Percentiles rank a stretch among this genome's conserved stretches.
Evolutionary conservation across 805 yeast species (phyloP).

Genomic region (Yamadazyma laniorum): DNA sequence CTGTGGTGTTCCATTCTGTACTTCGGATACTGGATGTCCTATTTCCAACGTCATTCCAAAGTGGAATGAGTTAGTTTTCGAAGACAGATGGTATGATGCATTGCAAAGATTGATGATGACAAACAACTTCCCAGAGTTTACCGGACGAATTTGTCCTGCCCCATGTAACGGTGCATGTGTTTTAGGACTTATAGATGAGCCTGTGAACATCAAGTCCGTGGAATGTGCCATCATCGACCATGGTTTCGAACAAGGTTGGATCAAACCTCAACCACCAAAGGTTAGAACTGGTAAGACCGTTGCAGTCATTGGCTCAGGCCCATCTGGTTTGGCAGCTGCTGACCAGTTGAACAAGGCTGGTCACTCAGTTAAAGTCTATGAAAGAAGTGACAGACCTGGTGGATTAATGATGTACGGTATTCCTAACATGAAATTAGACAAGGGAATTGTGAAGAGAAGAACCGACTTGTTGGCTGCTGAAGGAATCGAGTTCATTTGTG

Average conservation of each 20-base stretch:
- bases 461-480: constrained; percentile 86
- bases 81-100: constrained; percentile 93
- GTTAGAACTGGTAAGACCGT: constrained; percentile 80
- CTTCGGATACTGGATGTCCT: constrained; percentile 97
- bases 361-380: constrained; percentile 86
- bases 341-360: constrained; percentile 97
- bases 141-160: constrained; percentile 98
- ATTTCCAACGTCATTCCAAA: constrained; percentile 95
- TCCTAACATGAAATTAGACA: constrained; percentile 98
- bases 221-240: constrained; percentile 96
- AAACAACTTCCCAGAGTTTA: constrained; percentile 97
- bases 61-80: constrained; percentile 95
- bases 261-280: constrained; percentile 76
- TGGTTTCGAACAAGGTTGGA: constrained; percentile 97
- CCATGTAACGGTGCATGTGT: constrained; percentile 98
- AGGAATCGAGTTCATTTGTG: constrained; percentile 77
- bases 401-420: constrained; percentile 98
- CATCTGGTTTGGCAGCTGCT: constrained; percentile 95
- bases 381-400: constrained; percentile 93
- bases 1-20: constrained; percentile 99
- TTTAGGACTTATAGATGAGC: constrained; percentile 87
- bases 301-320: constrained; percentile 94
- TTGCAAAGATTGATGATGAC: constrained; percentile 90
- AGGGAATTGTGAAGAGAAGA: constrained; percentile 89
- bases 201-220: constrained; percentile 94